Evolutionary conservation across 1,284 basidiomycete genomes (phyloP), one percentile per base, ranked within the genome.

Genomic region (Moesziomyces sp.): DNA sequence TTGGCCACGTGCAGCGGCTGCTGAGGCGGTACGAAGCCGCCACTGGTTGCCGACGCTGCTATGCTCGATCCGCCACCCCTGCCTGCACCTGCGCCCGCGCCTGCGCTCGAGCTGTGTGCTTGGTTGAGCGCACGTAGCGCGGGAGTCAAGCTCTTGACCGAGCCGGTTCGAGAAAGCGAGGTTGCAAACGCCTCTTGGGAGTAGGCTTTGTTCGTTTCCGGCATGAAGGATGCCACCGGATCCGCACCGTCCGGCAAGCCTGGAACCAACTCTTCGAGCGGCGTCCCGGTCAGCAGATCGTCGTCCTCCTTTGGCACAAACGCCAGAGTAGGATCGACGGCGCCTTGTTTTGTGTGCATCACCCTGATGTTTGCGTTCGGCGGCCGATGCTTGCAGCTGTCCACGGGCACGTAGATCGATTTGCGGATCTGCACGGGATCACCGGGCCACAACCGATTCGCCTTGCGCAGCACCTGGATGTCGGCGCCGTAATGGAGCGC

Each of bases 401-500:
- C 72, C 23, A 83, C 56, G 28, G 82, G 82, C 26, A 83, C 69
- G 74, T 78, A 82, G 46, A 83, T 62, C 47, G 65, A 53, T 53
- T 76, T 76, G 45, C 81, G 74, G 56, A 79, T 81, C 58, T 81
- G 82, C 1, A 77, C 75, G 8, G 72, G 72, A 56, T 83, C 82
- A 35, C 81, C 79, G 5, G 79, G 79, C 82, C 82, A 83, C 11
- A 83, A 69, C 21, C 76, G 72, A 59, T 83, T 83, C 23, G 77
- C 76, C 28, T 77, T 75, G 30, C 81, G 74, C 14, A 83, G 58
- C 16, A 72, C 60, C 28, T 72, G 63, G 11, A 74, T 78, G 46
- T 83, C 80, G n/a, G 78, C 72, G 9, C 80, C 80, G 49, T 83
- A 83, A n/a, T 74, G 69, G 11, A 83, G 65, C 6, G 82, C 76